Percentiles rank a stretch among this genome's conserved stretches.
These are phyloP conservation scores for Amesomyces nigricolor DNA, from an alignment of 2,329 filamentous ascomycete genomes.

Conservation along the genomic window DNA sequence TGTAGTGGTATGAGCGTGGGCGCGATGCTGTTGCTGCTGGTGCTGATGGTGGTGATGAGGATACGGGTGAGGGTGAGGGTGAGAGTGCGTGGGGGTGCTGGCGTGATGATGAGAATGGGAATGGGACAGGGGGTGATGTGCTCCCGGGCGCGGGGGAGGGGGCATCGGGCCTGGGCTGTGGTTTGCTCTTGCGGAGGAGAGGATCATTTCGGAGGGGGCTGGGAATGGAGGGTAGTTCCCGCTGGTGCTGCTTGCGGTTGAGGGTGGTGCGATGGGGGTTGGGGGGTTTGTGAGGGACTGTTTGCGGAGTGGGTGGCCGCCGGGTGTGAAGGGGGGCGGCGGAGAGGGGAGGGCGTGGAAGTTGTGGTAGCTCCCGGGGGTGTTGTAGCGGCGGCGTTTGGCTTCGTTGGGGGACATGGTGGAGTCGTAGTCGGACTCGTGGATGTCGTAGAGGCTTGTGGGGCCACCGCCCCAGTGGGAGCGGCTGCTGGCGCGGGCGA, in stretches of 20 bases:
- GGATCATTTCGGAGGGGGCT: slow-evolving; percentile 12
- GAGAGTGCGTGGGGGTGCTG: slow-evolving; percentile 9
- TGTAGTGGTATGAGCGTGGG: no score
- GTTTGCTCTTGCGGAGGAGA: not conserved
- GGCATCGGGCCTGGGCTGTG: slow-evolving; percentile 14
- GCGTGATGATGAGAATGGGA: not conserved
- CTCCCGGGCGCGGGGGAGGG: slow-evolving; percentile 17
- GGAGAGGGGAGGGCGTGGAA: slow-evolving; percentile 19
- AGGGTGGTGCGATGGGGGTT: not conserved
- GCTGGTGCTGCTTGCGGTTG: not conserved
- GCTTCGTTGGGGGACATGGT: slow-evolving; percentile 33
- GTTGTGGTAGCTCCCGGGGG: slow-evolving; percentile 17
- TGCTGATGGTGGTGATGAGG: slow-evolving; percentile 20
- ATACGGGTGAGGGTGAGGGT: not conserved
- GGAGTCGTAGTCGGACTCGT: slow-evolving; percentile 31
- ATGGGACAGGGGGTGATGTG: not conserved
- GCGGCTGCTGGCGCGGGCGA: slow-evolving; percentile 1
- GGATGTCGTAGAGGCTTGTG: slow-evolving; percentile 35
- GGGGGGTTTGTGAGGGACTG: not conserved
- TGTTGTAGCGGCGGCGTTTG: slow-evolving; percentile 33
- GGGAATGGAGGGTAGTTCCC: slow-evolving; percentile 6
- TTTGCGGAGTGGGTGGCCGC: not conserved
- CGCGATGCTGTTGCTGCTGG: no score
- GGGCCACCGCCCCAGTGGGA: slow-evolving; percentile 6
- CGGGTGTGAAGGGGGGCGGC: not conserved